A percentile compares a stretch with the other conserved stretches of the same genome.
Evolutionary conservation across 768 basidiomycete species (phyloP).

Genomic region (Piloderma croceum): DNA sequence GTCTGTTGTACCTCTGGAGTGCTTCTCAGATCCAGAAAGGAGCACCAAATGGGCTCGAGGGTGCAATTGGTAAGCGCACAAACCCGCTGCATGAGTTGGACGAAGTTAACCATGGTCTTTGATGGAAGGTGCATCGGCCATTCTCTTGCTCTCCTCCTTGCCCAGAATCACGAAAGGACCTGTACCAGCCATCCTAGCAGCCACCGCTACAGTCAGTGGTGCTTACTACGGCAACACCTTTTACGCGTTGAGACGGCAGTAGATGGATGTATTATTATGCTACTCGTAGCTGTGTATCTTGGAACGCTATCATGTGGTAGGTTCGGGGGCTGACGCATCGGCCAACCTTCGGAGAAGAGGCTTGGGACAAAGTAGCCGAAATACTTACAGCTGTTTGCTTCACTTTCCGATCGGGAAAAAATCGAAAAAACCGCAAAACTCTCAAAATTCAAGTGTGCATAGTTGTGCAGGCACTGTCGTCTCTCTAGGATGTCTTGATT

Average conservation of each 20-base stretch:
- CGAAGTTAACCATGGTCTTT: neutral
- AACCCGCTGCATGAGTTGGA: neutral
- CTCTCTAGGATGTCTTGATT: no score
- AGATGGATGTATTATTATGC: no score
- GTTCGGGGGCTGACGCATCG: no score
- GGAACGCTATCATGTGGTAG: no score
- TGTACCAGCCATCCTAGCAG: conserved; percentile 57
- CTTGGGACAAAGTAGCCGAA: no score
- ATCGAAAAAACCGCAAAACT: no score
- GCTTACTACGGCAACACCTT: conserved; percentile 64
- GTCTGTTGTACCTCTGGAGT: conserved; percentile 73
- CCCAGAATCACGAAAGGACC: conserved; percentile 73
- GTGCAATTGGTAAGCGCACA: conserved; percentile 59
- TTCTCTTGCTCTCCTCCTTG: conserved; percentile 68
- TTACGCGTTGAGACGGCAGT: conserved; percentile 22
- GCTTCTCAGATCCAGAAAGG: conserved; percentile 72
- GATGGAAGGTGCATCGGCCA: conserved; percentile 63
- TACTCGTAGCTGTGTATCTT: no score
- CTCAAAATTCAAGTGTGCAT: no score
- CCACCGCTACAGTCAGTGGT: conserved; percentile 55
- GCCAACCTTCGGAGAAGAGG: no score
- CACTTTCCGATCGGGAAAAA: no score
- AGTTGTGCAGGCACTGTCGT: no score
- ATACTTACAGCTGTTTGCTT: no score
- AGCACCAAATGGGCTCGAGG: conserved; percentile 67